Evolutionary conservation across 2,329 filamentous ascomycete genomes (phyloP), one percentile per base, ranked within the genome.

Genomic region (Fusarium pilosicola): DNA sequence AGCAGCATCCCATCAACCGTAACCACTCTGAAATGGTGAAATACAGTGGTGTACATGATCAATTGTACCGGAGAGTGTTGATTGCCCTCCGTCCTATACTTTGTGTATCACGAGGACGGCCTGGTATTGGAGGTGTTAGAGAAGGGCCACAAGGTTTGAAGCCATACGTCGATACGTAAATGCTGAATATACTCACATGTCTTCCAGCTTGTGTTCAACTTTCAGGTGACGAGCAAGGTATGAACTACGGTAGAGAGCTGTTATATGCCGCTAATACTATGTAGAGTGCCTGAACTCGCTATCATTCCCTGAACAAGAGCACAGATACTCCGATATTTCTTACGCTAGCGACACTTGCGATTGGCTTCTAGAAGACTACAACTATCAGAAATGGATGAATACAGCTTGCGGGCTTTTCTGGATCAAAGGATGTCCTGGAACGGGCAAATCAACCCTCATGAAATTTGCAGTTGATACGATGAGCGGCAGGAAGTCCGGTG

Each of bases 91-190:
- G 34, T 0, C 46, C 48, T 1, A 7, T 65, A 3, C 3, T 51
- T 5, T 5, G 26, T 6, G 13, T 22, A 0, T 7, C 38, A 18
- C 55, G 10, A 30, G 32, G 55, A 2, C 13, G 22, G 6, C 24
- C 1, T 9, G 7, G 1, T 0, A 14, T 3, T 3, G 7, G 1
- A 10, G 17, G 1, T 5, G 10, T 7, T 5, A 14, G 0, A 32
- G 6, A 1, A 3, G 12, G 11, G 1, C 17, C 12, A 14, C 9
- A n/a, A 9, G 5, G 56, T 64, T 26, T 12, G 62, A 38, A 45
- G 22, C 14, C 14, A 11, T 1, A 34, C 3, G 9, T 5, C 0
- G 1, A 22, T 45, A 28, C 1, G 6, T 38, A 32, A n/a, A 9
- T 6, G 3, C 1, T 15, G 8, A 51, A 6, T 18, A 15, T 28